These are phyloP conservation scores for Oenanthe javanica DNA, from an alignment of 140 eudicot genomes.

Conservation along the genomic window DNA sequence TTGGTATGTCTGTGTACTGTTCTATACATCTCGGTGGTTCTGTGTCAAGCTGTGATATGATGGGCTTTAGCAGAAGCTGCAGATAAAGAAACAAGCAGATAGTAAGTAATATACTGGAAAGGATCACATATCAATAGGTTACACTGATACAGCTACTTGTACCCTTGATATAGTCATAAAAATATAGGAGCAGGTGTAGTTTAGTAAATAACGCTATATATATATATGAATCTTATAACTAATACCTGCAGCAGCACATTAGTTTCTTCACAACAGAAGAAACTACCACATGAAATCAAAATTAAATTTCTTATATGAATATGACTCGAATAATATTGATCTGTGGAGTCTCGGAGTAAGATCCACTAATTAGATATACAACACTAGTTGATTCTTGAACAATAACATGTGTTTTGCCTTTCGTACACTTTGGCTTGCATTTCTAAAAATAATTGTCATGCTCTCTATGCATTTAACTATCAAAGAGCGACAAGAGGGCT, in stretches of 20 bases:
- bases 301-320: too few species aligned
- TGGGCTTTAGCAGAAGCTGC: slow-evolving; percentile 71
- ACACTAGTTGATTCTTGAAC: neutral
- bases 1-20: slow-evolving; percentile 44
- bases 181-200: neutral
- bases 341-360: neutral
- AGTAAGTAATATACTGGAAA: neutral
- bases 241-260: neutral
- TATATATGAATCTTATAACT: neutral
- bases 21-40: slow-evolving; percentile 75
- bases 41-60: slow-evolving; percentile 53
- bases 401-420: neutral
- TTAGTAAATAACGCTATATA: neutral
- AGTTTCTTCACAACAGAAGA: neutral
- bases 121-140: neutral
- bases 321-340: neutral
- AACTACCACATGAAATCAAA: neutral
- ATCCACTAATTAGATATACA: neutral
- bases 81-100: neutral
- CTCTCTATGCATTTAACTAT: neutral
- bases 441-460: neutral
- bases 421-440: neutral
- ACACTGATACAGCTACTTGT: slow-evolving; percentile 1
- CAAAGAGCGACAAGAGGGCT: neutral
- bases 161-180: neutral